phyloP scores from a whole-genome alignment of 2,329 filamentous ascomycete species.

The Sporothrix schenckii region DNA sequence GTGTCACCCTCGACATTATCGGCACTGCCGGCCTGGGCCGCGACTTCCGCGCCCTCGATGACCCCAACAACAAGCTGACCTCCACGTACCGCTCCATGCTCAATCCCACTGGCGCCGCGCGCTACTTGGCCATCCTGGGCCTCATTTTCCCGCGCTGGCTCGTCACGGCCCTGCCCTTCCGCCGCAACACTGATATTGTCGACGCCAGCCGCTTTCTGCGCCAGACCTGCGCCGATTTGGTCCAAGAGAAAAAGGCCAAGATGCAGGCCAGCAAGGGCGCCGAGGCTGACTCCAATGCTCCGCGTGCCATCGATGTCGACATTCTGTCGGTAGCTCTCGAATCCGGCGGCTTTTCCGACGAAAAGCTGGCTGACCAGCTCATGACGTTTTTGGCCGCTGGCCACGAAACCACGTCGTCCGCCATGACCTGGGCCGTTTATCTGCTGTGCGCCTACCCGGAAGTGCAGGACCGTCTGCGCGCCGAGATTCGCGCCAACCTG shows the following conservation, averaged over 20 bases:
- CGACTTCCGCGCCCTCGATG: constrained; percentile 67
- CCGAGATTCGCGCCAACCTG: constrained; percentile 66
- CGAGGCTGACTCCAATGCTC: not conserved
- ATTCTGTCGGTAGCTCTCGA: constrained; percentile 80
- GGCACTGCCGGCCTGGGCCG: constrained; percentile 70
- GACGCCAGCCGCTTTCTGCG: constrained; percentile 63
- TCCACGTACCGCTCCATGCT: constrained; percentile 61
- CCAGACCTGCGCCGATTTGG: constrained; percentile 66
- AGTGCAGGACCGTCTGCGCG: constrained; percentile 67
- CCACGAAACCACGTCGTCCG: constrained; percentile 76
- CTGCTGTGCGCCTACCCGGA: constrained; percentile 67
- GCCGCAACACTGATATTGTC: constrained; percentile 68
- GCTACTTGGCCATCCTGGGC: constrained; percentile 60
- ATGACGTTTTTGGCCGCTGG: constrained; percentile 88
- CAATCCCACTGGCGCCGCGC: constrained; percentile 54
- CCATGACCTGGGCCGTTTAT: constrained; percentile 76
- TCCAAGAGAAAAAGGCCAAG: constrained; percentile 68
- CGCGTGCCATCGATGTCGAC: constrained; percentile 58
- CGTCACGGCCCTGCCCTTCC: constrained; percentile 65
- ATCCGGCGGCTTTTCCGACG: constrained; percentile 74
- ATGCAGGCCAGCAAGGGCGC: constrained; percentile 38
- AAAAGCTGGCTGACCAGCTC: constrained; percentile 81
- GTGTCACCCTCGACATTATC: constrained; percentile 75
- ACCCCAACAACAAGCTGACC: constrained; percentile 63
- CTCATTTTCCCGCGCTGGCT: constrained; percentile 67